Base-by-base conservation (phyloP, 495 filamentous ascomycete genomes). In the Ascobolus immersus region DNA sequence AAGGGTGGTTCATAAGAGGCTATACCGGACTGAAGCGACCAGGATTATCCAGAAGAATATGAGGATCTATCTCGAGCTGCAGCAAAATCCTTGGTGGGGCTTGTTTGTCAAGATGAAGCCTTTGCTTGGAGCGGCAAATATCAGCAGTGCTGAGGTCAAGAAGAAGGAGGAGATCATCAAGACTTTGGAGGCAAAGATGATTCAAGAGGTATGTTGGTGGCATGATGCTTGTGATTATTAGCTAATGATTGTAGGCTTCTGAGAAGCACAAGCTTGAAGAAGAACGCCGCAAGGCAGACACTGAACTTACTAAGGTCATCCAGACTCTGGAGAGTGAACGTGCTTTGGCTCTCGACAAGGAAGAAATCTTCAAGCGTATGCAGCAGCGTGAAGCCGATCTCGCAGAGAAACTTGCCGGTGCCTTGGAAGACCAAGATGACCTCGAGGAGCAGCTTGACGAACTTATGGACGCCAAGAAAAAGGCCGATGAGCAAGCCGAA, bases 311-410 rank as follows among this genome's bases (percentile, higher is more conserved):
- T 40, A 69, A 76, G 13, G 73, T 93, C 21, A 80, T 91, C 44
- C 75, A 93, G 38, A 89, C 75, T 1, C 56, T 99, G 7, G 89
- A 99, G 53, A 91, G 81, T 39, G 89, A 99, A 53, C 69, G 89
- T 34, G 77, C 82, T 14, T 58, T 99, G 19, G 89, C 89, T 0
- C 58, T 99, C 5, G 89, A 99, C 51, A 99, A 94, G 48, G 89
- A 99, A 42, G 86, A 94, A 40, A 94, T 99, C 23, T 93, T 93
- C 58, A 86, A 82, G 48, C 66, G 89, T 12, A 60, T 93, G n/a
- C 84, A 92, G 46, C 50, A 73, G 22, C 70, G 84, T 17, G 86
- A 94, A 49, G 67, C 71, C 3, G 82, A 93, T 45, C 61, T 99
- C 0, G 71, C 65, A 12, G 89, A 99, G 44, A 92, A 94, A 54